Conservation (phyloP, 2,329 filamentous ascomycete species). For the Microascus cirrosus region DNA sequence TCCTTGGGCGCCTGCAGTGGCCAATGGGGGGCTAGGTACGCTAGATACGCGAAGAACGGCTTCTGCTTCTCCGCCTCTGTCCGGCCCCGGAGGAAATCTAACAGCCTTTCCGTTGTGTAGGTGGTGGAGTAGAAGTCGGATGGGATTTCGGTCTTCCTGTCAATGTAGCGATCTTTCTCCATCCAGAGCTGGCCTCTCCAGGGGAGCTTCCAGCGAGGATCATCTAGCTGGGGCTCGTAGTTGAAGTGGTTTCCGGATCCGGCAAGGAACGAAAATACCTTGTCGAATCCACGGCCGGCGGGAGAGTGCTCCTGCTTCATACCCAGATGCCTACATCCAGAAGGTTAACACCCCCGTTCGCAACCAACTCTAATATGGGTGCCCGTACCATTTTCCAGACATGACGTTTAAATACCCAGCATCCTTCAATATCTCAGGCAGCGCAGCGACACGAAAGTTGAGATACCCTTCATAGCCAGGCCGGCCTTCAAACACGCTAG, state of each 20-base stretch:
- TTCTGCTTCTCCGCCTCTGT: conserved; percentile 6
- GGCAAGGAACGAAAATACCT: conserved; percentile 40
- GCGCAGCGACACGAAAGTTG: conserved; percentile 32
- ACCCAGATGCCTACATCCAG: conserved; percentile 45
- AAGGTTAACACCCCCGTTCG: too few relatives aligned
- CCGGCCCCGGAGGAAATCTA: conserved; percentile 24
- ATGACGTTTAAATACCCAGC: conserved; percentile 45
- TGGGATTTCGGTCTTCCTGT: too few relatives aligned
- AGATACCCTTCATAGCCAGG: not conserved
- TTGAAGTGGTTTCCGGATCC: conserved; percentile 34
- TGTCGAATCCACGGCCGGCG: conserved; percentile 40
- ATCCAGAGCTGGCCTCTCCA: not conserved
- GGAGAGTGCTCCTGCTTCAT: conserved; percentile 30
- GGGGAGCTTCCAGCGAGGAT: too few relatives aligned
- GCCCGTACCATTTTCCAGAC: conserved; percentile 47
- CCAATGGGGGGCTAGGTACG: conserved; percentile 33
- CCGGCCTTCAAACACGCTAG: conserved; percentile 18
- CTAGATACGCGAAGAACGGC: conserved; percentile 15
- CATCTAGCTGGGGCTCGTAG: conserved; percentile 12
- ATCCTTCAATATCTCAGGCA: conserved; percentile 44
- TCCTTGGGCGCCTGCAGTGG: conserved; percentile 36
- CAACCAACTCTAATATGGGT: too few relatives aligned
- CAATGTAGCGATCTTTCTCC: conserved; percentile 11
- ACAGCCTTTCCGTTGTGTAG: conserved; percentile 29
- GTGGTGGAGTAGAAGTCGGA: conserved; percentile 34